A percentile compares a stretch with the other conserved stretches of the same genome.
Evolutionary conservation across 352 stramenopile genomes (phyloP).

Genomic region (Phytopythium delawarense): DNA sequence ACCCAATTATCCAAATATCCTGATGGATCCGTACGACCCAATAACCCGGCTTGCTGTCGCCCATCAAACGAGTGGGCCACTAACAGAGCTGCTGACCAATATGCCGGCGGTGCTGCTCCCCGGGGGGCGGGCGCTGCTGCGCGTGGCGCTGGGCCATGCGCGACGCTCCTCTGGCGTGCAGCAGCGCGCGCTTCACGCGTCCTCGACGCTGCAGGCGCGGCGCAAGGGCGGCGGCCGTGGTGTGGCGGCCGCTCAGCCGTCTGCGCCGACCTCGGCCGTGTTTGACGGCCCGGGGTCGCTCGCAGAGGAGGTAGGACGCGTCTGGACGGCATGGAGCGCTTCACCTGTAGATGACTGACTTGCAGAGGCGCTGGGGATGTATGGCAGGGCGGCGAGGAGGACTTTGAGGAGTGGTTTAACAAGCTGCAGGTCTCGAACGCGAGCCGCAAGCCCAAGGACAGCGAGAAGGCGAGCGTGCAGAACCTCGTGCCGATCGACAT

Average conservation of each 20-base stretch:
- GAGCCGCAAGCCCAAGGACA: slow-evolving; percentile 6
- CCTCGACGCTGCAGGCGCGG: slow-evolving; percentile 27
- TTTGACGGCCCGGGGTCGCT: slow-evolving; percentile 20
- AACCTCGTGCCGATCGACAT: slow-evolving; percentile 25
- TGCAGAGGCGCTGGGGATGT: background rate
- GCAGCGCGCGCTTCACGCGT: slow-evolving; percentile 36
- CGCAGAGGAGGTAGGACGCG: slow-evolving; percentile 14
- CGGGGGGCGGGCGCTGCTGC: slow-evolving; percentile 9
- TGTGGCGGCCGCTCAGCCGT: slow-evolving; percentile 12
- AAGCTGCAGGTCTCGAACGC: slow-evolving; percentile 36
- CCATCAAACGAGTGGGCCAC: slow-evolving; percentile 1
- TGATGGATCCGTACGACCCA: no score
- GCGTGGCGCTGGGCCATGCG: slow-evolving; percentile 18
- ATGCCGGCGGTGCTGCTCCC: slow-evolving; percentile 5
- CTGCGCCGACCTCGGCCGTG: slow-evolving; percentile 18
- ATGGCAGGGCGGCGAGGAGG: slow-evolving; percentile 30
- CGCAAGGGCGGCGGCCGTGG: slow-evolving; percentile 30
- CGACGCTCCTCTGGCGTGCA: slow-evolving; percentile 12
- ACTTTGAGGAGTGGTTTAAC: slow-evolving; percentile 42
- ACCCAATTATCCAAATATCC: background rate
- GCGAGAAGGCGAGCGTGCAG: slow-evolving; percentile 18
- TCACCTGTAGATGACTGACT: background rate
- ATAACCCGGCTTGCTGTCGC: background rate
- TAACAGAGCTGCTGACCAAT: no score
- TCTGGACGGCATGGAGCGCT: background rate